Conservation (phyloP, 306 rosid species). For the Boehmeria nivea region DNA sequence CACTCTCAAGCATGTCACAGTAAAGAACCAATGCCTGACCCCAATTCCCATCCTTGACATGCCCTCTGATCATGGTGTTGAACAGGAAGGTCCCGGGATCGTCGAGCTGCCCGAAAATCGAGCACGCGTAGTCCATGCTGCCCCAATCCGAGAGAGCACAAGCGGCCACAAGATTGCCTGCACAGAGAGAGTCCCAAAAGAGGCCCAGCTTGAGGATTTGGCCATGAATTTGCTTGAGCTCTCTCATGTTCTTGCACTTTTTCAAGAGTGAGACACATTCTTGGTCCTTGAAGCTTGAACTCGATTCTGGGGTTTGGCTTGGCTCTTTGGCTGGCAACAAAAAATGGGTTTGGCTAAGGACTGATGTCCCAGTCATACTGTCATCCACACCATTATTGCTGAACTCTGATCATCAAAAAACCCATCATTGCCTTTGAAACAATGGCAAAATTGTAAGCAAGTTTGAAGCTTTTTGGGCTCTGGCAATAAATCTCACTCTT, state of each 20-base stretch:
- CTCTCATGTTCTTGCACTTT: constrained; percentile 61
- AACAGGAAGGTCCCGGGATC: constrained; percentile 64
- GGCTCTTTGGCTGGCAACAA: constrained; percentile 38
- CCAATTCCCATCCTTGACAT: constrained; percentile 38
- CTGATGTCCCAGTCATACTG: constrained; percentile 69
- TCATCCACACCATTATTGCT: constrained; percentile 46
- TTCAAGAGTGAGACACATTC: constrained; percentile 50
- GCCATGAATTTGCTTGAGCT: constrained; percentile 66
- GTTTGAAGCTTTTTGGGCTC: not conserved
- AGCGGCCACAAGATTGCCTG: constrained; percentile 63
- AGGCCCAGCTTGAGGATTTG: constrained; percentile 57
- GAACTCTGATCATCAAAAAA: constrained; percentile 2
- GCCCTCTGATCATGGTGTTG: constrained; percentile 69
- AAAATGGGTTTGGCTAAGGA: constrained; percentile 54
- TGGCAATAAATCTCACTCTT: constrained; percentile 5
- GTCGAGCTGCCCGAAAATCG: constrained; percentile 56
- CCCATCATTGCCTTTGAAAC: constrained; percentile 17
- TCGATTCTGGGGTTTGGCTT: constrained; percentile 38
- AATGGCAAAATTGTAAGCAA: not conserved
- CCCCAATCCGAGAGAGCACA: constrained; percentile 78
- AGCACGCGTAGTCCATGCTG: constrained; percentile 85
- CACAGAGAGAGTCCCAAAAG: constrained; percentile 52
- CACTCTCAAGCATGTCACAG: constrained; percentile 52
- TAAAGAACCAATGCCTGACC: constrained; percentile 51
- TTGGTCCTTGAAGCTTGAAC: constrained; percentile 45